Base-by-base conservation (phyloP, 2,329 filamentous ascomycete species). In the Cercospora nicotianae region DNA sequence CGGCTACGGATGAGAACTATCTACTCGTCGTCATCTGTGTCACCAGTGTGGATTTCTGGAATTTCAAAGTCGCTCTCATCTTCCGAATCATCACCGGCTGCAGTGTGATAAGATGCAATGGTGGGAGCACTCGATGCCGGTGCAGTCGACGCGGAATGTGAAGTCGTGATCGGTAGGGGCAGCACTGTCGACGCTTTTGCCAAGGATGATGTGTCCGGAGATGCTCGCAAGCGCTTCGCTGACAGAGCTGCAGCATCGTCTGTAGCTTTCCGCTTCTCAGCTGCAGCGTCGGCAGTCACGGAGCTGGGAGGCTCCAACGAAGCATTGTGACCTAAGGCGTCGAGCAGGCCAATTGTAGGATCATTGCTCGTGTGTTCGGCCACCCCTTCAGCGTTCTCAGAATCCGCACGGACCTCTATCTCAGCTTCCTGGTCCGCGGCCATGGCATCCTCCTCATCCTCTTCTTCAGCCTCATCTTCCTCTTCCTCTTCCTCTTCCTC, bases 21-120 rank as follows among this genome's bases (percentile, higher is more conserved):
- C 28, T 63, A 45, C 31, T 64, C 62, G 1, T 59, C 62, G n/a
- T 64, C 62, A 6, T 64, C 62, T 23, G 62, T 57, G n/a, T 64
- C 62, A 9, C 51, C 62, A 3, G 36, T 42, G 51, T 64, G 62
- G 20, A 64, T 64, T n/a, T 58, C 70, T 7, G 79, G 79, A 64
- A 80, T 75, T 51, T 78, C 78, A 64, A 79, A 77, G 39, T 79
- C 77, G 61, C 77, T 77, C 8, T 74, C 77, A 68, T 78, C 76
- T 51, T 66, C 62, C 23, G 62, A 64, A 20, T 58, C 51, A 20
- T 63, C 33, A 42, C 68, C 63, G 10, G 69, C 65, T 53, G 58
- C 60, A 9, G 65, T 63, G 57, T 69, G 68, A 13, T 70, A 65
- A 3, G 64, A 68, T 10, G 65, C 63, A 9, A 72, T 30, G 20